A percentile compares a stretch with the other conserved stretches of the same genome.
phyloP scores from a whole-genome alignment of 768 basidiomycete genomes.

The Agaricus sinodeliciosus region DNA sequence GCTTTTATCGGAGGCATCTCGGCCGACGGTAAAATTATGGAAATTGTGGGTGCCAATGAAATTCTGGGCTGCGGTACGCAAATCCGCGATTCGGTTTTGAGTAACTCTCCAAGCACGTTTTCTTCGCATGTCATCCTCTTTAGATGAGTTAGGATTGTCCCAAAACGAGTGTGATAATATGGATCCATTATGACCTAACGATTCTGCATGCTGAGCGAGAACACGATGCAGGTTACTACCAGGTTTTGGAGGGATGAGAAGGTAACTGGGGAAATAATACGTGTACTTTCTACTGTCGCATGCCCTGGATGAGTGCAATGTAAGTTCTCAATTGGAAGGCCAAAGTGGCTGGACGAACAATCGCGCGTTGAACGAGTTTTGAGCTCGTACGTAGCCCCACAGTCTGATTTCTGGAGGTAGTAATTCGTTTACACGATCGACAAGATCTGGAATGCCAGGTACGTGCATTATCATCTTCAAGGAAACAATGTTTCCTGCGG shows the following conservation, averaged over 20 bases:
- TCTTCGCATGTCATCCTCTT: constrained; percentile 53
- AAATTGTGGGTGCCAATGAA: constrained; percentile 94
- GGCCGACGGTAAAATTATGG: constrained; percentile 92
- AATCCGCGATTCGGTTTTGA: constrained; percentile 41
- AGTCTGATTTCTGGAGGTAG: constrained; percentile 89
- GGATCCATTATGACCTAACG: constrained; percentile 15
- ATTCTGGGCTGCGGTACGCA: constrained; percentile 51
- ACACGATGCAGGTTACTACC: constrained; percentile 50
- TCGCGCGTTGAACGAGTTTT: constrained; percentile 80
- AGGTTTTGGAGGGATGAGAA: constrained; percentile 86
- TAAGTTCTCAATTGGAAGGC: constrained; percentile 10
- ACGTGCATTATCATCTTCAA: constrained; percentile 82
- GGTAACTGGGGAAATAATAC: constrained; percentile 92
- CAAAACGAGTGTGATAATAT: constrained; percentile 55
- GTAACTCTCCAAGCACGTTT: constrained; percentile 69
- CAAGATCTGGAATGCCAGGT: constrained; percentile 65
- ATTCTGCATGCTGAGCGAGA: constrained; percentile 14
- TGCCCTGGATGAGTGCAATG: constrained; percentile 35
- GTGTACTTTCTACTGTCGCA: constrained; percentile 98
- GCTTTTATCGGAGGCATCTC: constrained; percentile 77
- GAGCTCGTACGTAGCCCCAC: constrained; percentile 83
- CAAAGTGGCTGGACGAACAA: constrained; percentile 34
- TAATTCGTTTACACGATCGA: constrained; percentile 71
- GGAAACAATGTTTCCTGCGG: constrained; percentile 89
- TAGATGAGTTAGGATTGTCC: constrained; percentile 32